Conservation (phyloP, 352 stramenopile species). For the Saprolegnia diclina region DNA sequence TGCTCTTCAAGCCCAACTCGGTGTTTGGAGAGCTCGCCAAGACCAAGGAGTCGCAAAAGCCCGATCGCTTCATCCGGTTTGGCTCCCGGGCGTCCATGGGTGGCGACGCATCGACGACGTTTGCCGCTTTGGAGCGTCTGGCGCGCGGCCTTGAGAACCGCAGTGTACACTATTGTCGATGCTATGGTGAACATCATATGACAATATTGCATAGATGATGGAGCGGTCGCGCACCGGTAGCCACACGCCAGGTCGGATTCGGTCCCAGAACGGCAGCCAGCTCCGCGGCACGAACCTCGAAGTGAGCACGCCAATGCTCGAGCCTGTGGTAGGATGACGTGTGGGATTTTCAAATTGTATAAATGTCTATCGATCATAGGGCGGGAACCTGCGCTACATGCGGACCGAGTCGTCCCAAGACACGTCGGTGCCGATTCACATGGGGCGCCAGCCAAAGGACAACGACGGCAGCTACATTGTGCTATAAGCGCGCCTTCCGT, state of each 20-base stretch:
- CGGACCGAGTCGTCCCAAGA: not conserved
- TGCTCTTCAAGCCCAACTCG: constrained; percentile 56
- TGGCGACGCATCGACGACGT: not conserved
- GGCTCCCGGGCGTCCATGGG: not conserved
- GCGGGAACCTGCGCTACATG: not conserved
- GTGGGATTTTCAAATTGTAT: not conserved
- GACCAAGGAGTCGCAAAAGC: not conserved
- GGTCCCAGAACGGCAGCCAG: not conserved
- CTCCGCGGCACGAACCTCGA: not conserved
- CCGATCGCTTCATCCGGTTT: not conserved
- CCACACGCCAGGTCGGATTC: not conserved
- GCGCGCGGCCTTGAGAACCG: not conserved
- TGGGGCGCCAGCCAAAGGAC: not conserved
- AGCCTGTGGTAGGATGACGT: not conserved
- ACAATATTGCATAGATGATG: not conserved
- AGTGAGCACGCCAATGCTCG: not conserved
- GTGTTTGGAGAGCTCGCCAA: constrained; percentile 36
- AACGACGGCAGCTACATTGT: not conserved
- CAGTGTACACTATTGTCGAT: not conserved
- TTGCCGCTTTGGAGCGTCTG: not conserved
- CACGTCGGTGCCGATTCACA: not conserved
- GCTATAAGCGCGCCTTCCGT: not conserved
- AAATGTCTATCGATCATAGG: not conserved
- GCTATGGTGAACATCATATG: not conserved
- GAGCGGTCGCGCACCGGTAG: not conserved